phyloP scores from a whole-genome alignment of 352 stramenopile genomes.

The Thalassiosira livingstoniorum region DNA sequence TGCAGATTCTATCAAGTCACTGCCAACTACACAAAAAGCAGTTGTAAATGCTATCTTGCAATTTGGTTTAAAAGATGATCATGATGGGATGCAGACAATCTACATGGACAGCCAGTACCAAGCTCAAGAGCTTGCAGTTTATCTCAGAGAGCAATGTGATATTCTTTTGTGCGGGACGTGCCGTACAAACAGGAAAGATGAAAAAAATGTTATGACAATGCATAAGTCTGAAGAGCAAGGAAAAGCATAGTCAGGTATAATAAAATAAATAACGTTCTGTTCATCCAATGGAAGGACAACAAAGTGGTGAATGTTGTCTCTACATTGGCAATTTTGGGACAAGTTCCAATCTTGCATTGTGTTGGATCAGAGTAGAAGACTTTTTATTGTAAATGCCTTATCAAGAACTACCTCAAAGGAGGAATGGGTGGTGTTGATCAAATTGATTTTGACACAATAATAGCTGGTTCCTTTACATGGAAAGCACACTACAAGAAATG shows the following conservation, averaged over 20 bases:
- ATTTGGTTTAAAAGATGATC: not conserved
- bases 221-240: too few species aligned
- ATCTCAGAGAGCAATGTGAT: not conserved
- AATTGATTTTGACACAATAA: not conserved
- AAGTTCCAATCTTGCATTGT: not conserved
- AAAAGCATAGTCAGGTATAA: too few species aligned
- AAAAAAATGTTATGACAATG: too few species aligned
- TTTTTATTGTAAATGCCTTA: not conserved
- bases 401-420: not conserved
- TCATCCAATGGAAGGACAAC: not conserved
- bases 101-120: not conserved
- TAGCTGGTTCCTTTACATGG: not conserved
- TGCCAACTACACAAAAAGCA: constrained; percentile 2
- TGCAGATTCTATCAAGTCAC: not conserved
- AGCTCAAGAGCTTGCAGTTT: not conserved
- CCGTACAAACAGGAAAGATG: not conserved
- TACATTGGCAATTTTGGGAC: not conserved
- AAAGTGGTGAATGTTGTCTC: not conserved
- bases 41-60: not conserved
- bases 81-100: not conserved
- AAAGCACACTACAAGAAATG: not conserved
- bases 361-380: not conserved
- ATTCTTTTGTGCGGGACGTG: not conserved
- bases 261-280: not conserved
- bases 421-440: not conserved